phyloP scores from a whole-genome alignment of 108 stramenopile species.

The Skeletonema marinoi region DNA sequence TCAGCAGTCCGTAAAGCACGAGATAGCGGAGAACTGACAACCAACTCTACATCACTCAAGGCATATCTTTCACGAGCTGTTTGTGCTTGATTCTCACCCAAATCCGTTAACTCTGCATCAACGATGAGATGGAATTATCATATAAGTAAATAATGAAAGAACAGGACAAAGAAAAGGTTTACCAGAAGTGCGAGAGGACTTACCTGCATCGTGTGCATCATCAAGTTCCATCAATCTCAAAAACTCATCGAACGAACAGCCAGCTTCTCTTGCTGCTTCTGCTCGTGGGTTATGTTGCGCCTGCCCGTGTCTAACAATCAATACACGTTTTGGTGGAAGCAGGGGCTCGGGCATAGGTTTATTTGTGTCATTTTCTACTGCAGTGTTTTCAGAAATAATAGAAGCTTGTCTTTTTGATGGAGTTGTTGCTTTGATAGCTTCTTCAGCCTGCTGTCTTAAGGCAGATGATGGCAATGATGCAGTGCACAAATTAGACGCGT shows the following conservation, averaged over 20 bases:
- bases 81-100: conserved; percentile 64
- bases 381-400: background rate
- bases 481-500: background rate
- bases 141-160: too few species aligned
- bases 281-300: conserved; percentile 84
- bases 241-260: conserved; percentile 74
- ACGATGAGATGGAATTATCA: too few species aligned
- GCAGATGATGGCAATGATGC: background rate
- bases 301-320: conserved; percentile 75
- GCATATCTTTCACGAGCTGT: conserved; percentile 7
- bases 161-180: too few species aligned
- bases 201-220: conserved; percentile 56
- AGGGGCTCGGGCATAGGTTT: background rate
- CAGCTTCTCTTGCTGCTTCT: conserved; percentile 62
- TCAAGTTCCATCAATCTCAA: conserved; percentile 72
- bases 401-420: background rate
- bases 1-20: conserved; percentile 43
- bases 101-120: conserved; percentile 52
- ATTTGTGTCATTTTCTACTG: background rate
- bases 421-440: background rate
- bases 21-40: conserved; percentile 42
- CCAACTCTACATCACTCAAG: conserved; percentile 29
- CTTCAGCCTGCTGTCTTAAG: background rate
- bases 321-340: conserved; percentile 52
- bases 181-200: too few species aligned